Evolutionary conservation across 2,329 filamentous ascomycete species (phyloP), one percentile per base, ranked within the genome.

Genomic region (Aspergillus sp.): DNA sequence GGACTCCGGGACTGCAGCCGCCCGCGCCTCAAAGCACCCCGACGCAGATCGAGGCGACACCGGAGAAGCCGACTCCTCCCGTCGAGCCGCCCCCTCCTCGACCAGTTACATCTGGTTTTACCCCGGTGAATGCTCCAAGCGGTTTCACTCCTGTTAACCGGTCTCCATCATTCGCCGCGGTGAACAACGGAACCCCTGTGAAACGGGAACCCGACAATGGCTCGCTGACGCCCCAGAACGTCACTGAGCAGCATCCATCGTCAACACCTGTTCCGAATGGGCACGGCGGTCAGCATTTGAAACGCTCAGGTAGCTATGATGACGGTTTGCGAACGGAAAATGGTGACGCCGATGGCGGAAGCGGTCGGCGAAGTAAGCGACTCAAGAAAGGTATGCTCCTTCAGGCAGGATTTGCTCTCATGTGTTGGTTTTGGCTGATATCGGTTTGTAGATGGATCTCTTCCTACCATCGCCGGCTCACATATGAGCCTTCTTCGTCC

Each of bases 401-500:
- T 10, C 10, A 10, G 19, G 5, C 19, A 6, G 10, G 19, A 22
- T 10, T 36, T 25, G 6, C 22, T 32, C n/a, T n/a, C n/a, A n/a
- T n/a, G n/a, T n/a, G n/a, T n/a, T n/a, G n/a, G n/a, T 29, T 19
- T 15, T 20, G n/a, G 15, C 10, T 28, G 19, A 30, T 17, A 14
- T 4, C 15, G 16, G 12, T 34, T 36, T 27, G 33, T 45, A 64
- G 59, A 75, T 55, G 62, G 61, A 26, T 67, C 71, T 22, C 86
- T 43, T 13, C 54, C 89, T 26, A 94, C 85, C 20, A 86, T 98
- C 45, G 86, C 86, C 43, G 91, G 91, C 34, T 96, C 89, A 32
- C 86, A 96, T 63, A 96, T 96, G 86, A 91, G 85, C 40, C 76
- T 89, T 51, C 86, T 93, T 53, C 83, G 89, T 33, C 85, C 89